Percentiles rank a stretch among this genome's conserved stretches.
phyloP scores from a whole-genome alignment of 2,329 filamentous ascomycete species.

The Fusarium graminum region DNA sequence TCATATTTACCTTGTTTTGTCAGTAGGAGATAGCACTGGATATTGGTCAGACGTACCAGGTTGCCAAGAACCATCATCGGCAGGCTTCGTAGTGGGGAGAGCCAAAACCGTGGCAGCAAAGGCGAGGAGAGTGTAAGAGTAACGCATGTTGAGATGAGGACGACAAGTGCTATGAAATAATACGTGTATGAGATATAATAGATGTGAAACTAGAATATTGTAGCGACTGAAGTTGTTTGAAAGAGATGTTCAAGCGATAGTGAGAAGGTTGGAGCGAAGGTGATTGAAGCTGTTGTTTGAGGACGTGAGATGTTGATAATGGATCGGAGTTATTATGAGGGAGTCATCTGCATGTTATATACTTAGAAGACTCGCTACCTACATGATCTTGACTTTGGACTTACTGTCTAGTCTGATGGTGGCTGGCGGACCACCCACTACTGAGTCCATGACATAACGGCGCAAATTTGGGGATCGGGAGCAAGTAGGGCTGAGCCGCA shows the following conservation, averaged over 20 bases:
- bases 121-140: constrained; percentile 41
- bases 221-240: constrained; percentile 5
- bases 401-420: neutral
- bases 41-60: neutral
- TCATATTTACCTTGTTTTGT: constrained; percentile 27
- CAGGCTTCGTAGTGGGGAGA: constrained; percentile 37
- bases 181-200: neutral
- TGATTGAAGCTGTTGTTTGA: constrained; percentile 9
- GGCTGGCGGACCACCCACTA: constrained; percentile 7
- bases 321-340: neutral
- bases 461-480: neutral
- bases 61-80: constrained; percentile 33
- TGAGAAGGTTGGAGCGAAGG: constrained; percentile 11
- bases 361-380: neutral
- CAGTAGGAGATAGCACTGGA: fast-evolving
- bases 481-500: constrained; percentile 23
- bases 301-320: constrained; percentile 28
- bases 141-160: constrained; percentile 31
- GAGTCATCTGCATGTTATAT: constrained; percentile 23
- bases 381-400: neutral
- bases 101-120: constrained; percentile 44
- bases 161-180: neutral
- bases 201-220: neutral
- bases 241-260: neutral
- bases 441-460: neutral